Evolutionary conservation across 805 yeast genomes (phyloP).

Genomic region (Candida endomychidarum): DNA sequence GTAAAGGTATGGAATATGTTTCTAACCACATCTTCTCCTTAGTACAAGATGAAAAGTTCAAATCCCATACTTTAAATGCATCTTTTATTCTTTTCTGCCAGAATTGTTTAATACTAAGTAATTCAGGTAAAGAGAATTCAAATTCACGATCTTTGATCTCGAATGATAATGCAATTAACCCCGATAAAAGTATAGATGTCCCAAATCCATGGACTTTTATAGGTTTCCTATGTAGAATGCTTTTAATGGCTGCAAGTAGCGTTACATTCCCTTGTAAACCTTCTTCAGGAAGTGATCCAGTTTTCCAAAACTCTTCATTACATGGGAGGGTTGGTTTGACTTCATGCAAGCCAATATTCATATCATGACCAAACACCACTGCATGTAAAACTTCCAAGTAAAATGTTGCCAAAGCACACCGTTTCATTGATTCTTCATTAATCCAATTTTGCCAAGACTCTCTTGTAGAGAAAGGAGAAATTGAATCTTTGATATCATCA

Average conservation of each 20-base stretch:
- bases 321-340: constrained; percentile 26
- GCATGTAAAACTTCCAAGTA: constrained; percentile 34
- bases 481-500: not conserved
- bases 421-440: constrained; percentile 33
- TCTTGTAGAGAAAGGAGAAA: constrained; percentile 6
- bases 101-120: constrained; percentile 15
- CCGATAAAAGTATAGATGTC: constrained; percentile 19
- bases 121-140: constrained; percentile 22
- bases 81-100: constrained; percentile 15
- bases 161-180: constrained; percentile 18
- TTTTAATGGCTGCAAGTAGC: constrained; percentile 21
- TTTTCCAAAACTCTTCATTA: constrained; percentile 24
- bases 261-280: constrained; percentile 16
- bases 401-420: constrained; percentile 31
- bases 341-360: constrained; percentile 22
- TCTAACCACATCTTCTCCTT: constrained; percentile 21
- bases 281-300: constrained; percentile 15
- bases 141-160: constrained; percentile 21
- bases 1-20: constrained; percentile 16
- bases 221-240: constrained; percentile 20
- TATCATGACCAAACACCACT: constrained; percentile 31
- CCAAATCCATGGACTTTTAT: constrained; percentile 22
- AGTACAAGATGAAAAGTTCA: constrained; percentile 14
- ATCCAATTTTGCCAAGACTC: constrained; percentile 29
- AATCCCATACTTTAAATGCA: constrained; percentile 16